These are phyloP conservation scores for Mrakia frigida DNA, from an alignment of 768 basidiomycete genomes.

Conservation along the genomic window DNA sequence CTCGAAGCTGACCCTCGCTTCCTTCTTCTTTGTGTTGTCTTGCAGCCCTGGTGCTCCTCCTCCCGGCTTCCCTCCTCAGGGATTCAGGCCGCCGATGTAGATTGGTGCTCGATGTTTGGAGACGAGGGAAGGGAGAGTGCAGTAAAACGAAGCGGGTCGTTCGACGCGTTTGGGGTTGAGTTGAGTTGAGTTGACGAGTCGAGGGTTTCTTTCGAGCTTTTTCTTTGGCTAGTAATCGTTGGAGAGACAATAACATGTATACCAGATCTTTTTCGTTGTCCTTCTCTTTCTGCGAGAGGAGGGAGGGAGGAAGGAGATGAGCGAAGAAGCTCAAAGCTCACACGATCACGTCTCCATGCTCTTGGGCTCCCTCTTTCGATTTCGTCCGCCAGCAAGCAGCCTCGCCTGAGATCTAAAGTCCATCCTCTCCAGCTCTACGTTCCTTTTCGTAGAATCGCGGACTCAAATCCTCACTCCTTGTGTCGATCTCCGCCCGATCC, in stretches of 20 bases:
- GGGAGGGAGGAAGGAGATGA: no score
- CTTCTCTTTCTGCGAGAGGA: background rate
- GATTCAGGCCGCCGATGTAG: constrained; percentile 29
- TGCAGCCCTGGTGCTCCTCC: constrained; percentile 32
- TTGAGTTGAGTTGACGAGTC: no score
- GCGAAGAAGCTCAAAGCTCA: no score
- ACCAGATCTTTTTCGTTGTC: background rate
- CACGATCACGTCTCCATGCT: no score
- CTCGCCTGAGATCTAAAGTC: no score
- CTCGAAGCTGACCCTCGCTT: background rate
- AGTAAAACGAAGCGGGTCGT: constrained; percentile 1
- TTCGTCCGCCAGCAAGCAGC: no score
- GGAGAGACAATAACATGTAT: background rate
- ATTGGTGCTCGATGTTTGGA: background rate
- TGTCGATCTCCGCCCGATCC: no score
- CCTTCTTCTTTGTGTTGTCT: background rate
- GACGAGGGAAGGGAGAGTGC: background rate
- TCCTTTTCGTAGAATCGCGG: no score
- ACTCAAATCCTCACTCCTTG: no score
- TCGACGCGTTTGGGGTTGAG: background rate
- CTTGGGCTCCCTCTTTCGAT: no score
- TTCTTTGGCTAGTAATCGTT: background rate
- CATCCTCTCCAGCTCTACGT: no score
- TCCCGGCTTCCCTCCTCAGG: constrained; percentile 31
- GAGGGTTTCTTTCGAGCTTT: background rate